Conservation (phyloP, 306 rosid species). For the Vigna nakashimae region DNA sequence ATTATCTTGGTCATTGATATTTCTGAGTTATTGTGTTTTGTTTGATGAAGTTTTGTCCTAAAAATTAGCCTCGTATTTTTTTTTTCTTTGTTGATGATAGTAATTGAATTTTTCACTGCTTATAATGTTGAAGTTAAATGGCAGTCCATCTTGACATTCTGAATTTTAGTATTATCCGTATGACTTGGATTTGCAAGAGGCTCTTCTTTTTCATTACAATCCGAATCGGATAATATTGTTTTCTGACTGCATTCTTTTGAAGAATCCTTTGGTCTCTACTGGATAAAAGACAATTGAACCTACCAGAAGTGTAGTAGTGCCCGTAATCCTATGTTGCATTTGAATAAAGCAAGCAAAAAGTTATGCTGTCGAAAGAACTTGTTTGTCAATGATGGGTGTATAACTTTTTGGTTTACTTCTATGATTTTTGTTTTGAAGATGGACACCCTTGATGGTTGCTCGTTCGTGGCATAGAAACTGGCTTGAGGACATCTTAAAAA, state of each 20-base stretch:
- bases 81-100: not conserved
- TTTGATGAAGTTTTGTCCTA: slow-evolving; percentile 5
- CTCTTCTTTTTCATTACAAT: not conserved
- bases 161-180: not conserved
- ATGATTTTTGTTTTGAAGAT: slow-evolving; percentile 61
- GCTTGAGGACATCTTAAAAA: slow-evolving; percentile 80
- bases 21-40: not conserved
- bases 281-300: slow-evolving; percentile 11
- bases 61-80: not conserved
- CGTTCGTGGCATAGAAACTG: slow-evolving; percentile 85
- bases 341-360: slow-evolving; percentile 1
- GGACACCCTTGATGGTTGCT: slow-evolving; percentile 93
- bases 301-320: not conserved
- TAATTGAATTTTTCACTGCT: not conserved
- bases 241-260: slow-evolving; percentile 12
- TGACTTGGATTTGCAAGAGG: not conserved
- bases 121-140: slow-evolving; percentile 5
- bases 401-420: slow-evolving; percentile 33
- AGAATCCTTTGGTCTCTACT: slow-evolving; percentile 10
- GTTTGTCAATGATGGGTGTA: slow-evolving; percentile 25
- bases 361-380: slow-evolving; percentile 5
- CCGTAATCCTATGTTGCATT: slow-evolving; percentile 27
- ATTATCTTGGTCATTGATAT: slow-evolving; percentile 28
- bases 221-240: not conserved
- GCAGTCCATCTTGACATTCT: not conserved